Evolutionary conservation across 176 grass and related monocot species (phyloP), one percentile per base, ranked within the genome.

Genomic region (Pharus latifolius): DNA sequence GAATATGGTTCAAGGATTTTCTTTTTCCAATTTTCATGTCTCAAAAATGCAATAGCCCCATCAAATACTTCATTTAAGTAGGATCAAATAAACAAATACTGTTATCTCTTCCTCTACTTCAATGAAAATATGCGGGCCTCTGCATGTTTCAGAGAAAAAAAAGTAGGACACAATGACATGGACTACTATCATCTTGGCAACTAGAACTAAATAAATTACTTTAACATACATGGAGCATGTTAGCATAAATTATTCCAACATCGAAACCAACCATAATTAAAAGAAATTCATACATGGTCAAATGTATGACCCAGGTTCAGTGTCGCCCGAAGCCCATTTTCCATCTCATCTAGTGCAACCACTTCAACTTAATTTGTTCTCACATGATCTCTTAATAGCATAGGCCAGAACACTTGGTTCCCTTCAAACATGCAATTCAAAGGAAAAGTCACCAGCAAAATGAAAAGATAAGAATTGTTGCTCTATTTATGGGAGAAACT

Each of bases 321-420:
- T 26, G 90, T 99, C 7, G 95, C 95, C 62, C 95, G 81, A 52
- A 99, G 70, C 43, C 95, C 90, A 68, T 87, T 81, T 91, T 99
- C 95, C 53, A 88, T 99, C 84, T 99, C 95, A 72, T 99, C 95
- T 31, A 88, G 86, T 14, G 90, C 78, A 69, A 99, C 90, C 19
- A 99, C 95, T 70, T 99, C 95, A 70, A 90, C 90, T 94, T n/a
- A n/a, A n/a, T n/a, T 99, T 99, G 76, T 99, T 99, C 80, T 99
- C 90, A 78, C 95, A 99, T 34, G 95, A 99, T 54, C 84, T 86
- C 76, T 94, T 99, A 35, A 99, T 94, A 81, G 90, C 95, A 60
- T 91, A 99, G 17, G 62, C 82, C 51, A 99, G 51, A 53, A 90
- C 78, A 81, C 48, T 91, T 60, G 95, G 84, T 68, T 99, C 95